A percentile compares a stretch with the other conserved stretches of the same genome.
phyloP scores from a whole-genome alignment of 2,329 filamentous ascomycete species.

The Pseudogymnoascus sp. region DNA sequence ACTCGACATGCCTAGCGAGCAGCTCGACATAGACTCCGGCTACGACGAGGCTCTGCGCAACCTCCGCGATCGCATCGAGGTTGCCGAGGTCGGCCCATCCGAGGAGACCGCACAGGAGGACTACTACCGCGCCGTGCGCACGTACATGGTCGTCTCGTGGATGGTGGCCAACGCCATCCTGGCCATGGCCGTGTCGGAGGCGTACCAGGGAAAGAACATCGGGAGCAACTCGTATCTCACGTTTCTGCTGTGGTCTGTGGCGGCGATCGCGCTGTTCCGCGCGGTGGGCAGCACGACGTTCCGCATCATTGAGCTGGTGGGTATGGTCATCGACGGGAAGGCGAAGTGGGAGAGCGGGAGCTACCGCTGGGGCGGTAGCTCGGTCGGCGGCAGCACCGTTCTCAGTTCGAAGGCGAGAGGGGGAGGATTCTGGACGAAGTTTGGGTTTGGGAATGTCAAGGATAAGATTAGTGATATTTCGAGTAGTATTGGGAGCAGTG shows the following conservation, averaged over 20 bases:
- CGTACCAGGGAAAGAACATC: slow-evolving; percentile 64
- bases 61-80: slow-evolving; percentile 84
- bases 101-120: slow-evolving; percentile 91
- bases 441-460: slow-evolving; percentile 12
- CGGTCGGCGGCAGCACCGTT: background rate
- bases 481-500: slow-evolving; percentile 25
- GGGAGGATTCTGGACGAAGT: slow-evolving; percentile 22
- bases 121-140: slow-evolving; percentile 94
- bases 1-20: slow-evolving; percentile 94
- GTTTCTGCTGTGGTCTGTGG: slow-evolving; percentile 90
- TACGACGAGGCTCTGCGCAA: slow-evolving; percentile 97
- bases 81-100: slow-evolving; percentile 49
- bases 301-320: slow-evolving; percentile 73
- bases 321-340: slow-evolving; percentile 78
- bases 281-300: slow-evolving; percentile 76
- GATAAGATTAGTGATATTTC: slow-evolving; percentile 16
- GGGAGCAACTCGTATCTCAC: slow-evolving; percentile 82
- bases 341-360: slow-evolving; percentile 32
- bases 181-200: slow-evolving; percentile 85
- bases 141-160: slow-evolving; percentile 96
- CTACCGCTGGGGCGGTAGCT: background rate
- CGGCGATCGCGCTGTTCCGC: slow-evolving; percentile 76
- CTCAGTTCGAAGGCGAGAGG: slow-evolving; percentile 24
- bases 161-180: slow-evolving; percentile 86
- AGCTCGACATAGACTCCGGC: slow-evolving; percentile 94